Evolutionary conservation across 2,329 filamentous ascomycete genomes (phyloP).

Genomic region (Grosmannia penicillata): DNA sequence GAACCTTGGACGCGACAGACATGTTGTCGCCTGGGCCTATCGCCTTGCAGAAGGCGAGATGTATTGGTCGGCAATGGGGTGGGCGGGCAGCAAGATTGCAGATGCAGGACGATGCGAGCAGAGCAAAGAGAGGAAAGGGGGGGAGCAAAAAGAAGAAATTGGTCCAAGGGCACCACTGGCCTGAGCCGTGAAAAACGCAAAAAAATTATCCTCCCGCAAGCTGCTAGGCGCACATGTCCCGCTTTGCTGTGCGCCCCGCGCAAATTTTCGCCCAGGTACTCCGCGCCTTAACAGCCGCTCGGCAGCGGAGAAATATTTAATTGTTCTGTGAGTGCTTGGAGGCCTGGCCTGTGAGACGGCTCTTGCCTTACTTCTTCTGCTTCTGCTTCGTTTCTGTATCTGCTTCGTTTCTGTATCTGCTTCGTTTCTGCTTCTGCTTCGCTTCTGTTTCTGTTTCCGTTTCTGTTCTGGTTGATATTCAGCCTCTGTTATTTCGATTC

Average conservation of each 20-base stretch:
- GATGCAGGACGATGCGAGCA: background rate
- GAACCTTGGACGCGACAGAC: slow-evolving; percentile 47
- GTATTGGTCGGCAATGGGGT: slow-evolving; percentile 12
- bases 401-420: no score
- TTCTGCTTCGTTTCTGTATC: background rate
- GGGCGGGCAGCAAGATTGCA: slow-evolving; percentile 3
- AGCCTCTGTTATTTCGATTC: no score
- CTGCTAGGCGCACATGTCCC: slow-evolving; percentile 5
- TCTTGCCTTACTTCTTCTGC: background rate
- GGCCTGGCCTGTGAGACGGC: no score
- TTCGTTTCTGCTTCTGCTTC: no score
- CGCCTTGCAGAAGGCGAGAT: slow-evolving; percentile 34
- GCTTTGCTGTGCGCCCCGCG: slow-evolving; percentile 1
- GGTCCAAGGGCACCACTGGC: slow-evolving; percentile 5
- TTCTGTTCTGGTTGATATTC: background rate
- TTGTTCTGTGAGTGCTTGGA: background rate
- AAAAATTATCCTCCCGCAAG: slow-evolving; percentile 6
- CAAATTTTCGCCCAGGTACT: slow-evolving; percentile 1
- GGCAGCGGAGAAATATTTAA: no score
- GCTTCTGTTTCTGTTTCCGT: no score
- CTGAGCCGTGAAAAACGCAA: slow-evolving; percentile 6
- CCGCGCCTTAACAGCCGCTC: background rate
- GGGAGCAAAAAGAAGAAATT: slow-evolving; percentile 7
- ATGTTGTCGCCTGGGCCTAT: slow-evolving; percentile 39
- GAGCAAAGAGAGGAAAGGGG: slow-evolving; percentile 8